Conservation (phyloP, 257 asterid genomes). For the Henckelia pumila region DNA sequence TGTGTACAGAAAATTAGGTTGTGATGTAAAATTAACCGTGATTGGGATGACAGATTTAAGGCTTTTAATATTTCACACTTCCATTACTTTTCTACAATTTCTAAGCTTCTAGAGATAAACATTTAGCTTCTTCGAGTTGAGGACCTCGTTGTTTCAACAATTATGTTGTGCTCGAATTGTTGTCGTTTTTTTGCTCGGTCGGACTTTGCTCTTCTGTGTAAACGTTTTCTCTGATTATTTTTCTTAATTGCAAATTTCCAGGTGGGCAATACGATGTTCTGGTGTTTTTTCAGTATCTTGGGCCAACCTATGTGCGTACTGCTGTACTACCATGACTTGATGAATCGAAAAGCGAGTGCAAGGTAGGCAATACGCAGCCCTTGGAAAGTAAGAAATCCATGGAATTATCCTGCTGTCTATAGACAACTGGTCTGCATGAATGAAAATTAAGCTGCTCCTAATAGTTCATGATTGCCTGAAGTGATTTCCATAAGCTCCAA, state of each 20-base stretch:
- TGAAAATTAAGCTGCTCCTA: neutral
- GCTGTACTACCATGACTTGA: slow-evolving; percentile 88
- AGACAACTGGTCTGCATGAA: neutral
- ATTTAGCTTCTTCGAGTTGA: neutral
- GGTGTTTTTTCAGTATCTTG: slow-evolving; percentile 83
- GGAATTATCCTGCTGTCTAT: neutral
- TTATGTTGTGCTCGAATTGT: neutral
- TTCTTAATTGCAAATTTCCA: slow-evolving; percentile 23
- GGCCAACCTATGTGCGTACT: slow-evolving; percentile 95
- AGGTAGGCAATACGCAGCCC: slow-evolving; percentile 25
- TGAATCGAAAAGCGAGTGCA: slow-evolving; percentile 72
- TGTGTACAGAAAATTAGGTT: neutral
- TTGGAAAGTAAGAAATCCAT: neutral
- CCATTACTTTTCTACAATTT: neutral
- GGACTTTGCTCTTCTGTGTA: neutral
- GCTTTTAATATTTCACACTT: neutral
- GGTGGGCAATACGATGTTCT: slow-evolving; percentile 97
- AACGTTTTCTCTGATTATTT: neutral
- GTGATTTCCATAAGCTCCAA: neutral
- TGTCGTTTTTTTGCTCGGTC: neutral
- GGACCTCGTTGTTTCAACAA: neutral
- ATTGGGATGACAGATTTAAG: neutral
- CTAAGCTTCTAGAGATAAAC: neutral
- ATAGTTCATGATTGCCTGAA: neutral
- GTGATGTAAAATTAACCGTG: neutral